phyloP scores from a whole-genome alignment of 1,139 yeast species.

The Debaryomycetaceae sp. region DNA sequence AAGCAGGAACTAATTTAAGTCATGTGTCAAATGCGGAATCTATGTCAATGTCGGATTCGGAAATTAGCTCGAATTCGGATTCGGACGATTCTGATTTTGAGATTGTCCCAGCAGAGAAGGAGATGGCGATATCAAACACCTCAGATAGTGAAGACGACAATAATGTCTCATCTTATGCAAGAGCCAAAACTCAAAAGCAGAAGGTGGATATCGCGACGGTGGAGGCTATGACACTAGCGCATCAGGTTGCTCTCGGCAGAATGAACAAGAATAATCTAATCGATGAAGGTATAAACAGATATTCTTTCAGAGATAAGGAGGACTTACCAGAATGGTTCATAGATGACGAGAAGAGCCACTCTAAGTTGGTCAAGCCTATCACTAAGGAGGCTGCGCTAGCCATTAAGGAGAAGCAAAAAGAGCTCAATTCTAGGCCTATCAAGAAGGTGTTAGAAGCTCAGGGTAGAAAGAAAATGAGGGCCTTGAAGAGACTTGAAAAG shows the following conservation, averaged over 20 bases:
- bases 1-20: conserved; percentile 8
- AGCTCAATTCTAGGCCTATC: conserved; percentile 94
- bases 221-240: conserved; percentile 97
- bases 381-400: conserved; percentile 97
- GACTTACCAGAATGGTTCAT: conserved; percentile 94
- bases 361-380: conserved; percentile 83
- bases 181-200: conserved; percentile 48
- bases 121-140: conserved; percentile 19
- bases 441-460: conserved; percentile 97
- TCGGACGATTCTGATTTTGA: conserved; percentile 49
- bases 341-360: conserved; percentile 86
- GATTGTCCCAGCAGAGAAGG: conserved; percentile 45
- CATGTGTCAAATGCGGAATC: conserved; percentile 11
- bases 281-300: conserved; percentile 89
- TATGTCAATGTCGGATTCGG: background rate
- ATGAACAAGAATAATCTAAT: conserved; percentile 77
- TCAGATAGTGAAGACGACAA: conserved; percentile 48
- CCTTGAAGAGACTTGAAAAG: conserved; percentile 82
- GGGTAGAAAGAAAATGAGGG: conserved; percentile 95
- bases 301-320: conserved; percentile 86
- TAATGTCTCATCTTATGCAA: conserved; percentile 28
- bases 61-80: conserved; percentile 5
- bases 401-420: conserved; percentile 81
- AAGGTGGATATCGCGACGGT: conserved; percentile 85
- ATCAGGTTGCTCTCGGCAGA: conserved; percentile 88